Conservation (phyloP, 2,329 filamentous ascomycete species). For the Botryosphaeria dothidea region DNA sequence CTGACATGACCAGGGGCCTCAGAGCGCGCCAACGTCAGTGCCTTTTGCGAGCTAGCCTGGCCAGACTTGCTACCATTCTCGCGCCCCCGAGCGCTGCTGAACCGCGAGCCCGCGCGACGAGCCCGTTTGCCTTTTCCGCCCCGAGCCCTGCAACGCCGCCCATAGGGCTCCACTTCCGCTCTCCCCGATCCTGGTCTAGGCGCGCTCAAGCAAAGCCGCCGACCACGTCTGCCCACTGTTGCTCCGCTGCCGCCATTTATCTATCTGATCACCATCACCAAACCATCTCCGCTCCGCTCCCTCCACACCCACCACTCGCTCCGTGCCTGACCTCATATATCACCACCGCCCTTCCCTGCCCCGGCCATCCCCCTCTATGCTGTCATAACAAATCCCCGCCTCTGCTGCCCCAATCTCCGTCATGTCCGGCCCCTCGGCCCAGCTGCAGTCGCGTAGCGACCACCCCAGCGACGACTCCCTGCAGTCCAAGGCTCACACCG, state of each 20-base stretch:
- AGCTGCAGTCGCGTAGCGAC: not conserved
- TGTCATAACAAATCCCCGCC: not conserved
- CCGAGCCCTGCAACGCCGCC: not conserved
- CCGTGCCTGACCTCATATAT: not conserved
- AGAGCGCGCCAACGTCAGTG: conserved; percentile 14
- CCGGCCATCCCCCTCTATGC: not conserved
- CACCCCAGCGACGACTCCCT: not conserved
- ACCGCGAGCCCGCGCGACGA: not conserved
- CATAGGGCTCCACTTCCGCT: conserved; percentile 1
- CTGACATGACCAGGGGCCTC: conserved; percentile 2
- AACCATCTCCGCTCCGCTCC: conserved; percentile 19
- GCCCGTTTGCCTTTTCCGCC: not conserved
- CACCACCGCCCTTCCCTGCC: not conserved
- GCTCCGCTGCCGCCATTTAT: not conserved
- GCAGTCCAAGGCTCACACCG: not conserved
- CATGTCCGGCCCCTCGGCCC: conserved; percentile 8
- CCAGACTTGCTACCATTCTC: not conserved
- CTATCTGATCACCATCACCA: conserved; percentile 20
- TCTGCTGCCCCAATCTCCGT: not conserved
- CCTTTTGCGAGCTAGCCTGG: conserved; percentile 11
- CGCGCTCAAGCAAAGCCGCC: not conserved
- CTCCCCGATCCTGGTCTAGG: not conserved
- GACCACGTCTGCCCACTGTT: conserved; percentile 7
- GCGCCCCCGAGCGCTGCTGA: not conserved
- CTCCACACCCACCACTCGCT: not conserved